Evolutionary conservation across 768 basidiomycete genomes (phyloP).

Genomic region (Psilocybe cyanescens): DNA sequence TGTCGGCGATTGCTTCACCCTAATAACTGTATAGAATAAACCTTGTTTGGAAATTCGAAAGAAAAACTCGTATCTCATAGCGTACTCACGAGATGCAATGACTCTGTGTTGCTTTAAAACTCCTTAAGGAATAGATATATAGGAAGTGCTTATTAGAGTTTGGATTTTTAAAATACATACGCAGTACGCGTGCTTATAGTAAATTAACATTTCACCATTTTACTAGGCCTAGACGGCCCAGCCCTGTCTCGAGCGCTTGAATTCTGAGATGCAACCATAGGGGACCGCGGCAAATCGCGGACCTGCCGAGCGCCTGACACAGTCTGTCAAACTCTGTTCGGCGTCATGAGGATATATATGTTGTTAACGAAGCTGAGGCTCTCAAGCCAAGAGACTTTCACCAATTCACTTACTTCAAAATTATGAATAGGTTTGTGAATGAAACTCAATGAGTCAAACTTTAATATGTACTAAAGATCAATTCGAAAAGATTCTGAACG

Average conservation of each 20-base stretch:
- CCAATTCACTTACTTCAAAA: too few relatives aligned
- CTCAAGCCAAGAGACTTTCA: too few relatives aligned
- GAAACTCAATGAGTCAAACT: too few relatives aligned
- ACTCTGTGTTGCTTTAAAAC: background rate
- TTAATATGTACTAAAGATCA: too few relatives aligned
- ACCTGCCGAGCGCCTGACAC: background rate
- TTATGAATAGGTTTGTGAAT: too few relatives aligned
- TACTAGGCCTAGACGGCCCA: background rate
- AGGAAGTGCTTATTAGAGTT: too few relatives aligned
- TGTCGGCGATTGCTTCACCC: background rate
- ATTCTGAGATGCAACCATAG: background rate
- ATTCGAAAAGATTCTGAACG: too few relatives aligned
- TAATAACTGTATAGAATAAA: background rate
- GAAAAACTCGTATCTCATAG: background rate
- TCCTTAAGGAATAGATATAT: background rate
- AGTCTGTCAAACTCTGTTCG: background rate
- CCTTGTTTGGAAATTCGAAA: constrained; percentile 1
- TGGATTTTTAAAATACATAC: too few relatives aligned
- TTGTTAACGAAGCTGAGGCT: too few relatives aligned
- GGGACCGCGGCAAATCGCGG: background rate
- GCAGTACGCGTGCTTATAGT: too few relatives aligned
- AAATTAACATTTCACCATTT: background rate
- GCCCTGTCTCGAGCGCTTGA: background rate
- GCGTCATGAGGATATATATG: too few relatives aligned
- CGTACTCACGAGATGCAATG: background rate